These are phyloP conservation scores for Anethum foeniculum DNA, from an alignment of 140 eudicot species.

Conservation along the genomic window DNA sequence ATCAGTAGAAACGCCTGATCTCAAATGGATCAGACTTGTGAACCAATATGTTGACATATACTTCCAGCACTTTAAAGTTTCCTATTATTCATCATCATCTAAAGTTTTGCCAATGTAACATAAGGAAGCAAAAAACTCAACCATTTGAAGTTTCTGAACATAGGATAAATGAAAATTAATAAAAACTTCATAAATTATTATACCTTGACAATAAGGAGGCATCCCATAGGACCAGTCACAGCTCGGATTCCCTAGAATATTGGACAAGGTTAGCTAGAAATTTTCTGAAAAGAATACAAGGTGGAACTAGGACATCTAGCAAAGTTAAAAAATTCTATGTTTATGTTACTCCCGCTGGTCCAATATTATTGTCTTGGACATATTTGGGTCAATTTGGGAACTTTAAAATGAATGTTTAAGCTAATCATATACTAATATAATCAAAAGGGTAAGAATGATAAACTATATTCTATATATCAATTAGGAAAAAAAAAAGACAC, in stretches of 20 bases:
- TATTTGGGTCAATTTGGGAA: neutral
- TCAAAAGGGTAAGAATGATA: neutral
- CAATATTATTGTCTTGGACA: neutral
- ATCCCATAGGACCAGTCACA: slow-evolving; percentile 96
- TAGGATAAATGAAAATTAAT: neutral
- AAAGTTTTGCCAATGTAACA: neutral
- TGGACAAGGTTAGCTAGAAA: slow-evolving; percentile 6
- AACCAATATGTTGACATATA: neutral
- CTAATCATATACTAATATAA: neutral
- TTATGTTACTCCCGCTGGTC: neutral
- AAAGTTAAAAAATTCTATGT: neutral
- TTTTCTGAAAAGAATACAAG: neutral
- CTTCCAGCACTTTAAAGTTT: slow-evolving; percentile 8
- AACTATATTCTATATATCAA: neutral
- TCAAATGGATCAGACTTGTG: neutral
- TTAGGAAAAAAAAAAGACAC: neutral
- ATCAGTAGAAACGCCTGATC: neutral
- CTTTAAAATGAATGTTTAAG: neutral
- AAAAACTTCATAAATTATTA: slow-evolving; percentile 1
- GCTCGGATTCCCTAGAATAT: slow-evolving; percentile 77
- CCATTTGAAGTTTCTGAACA: slow-evolving; percentile 6
- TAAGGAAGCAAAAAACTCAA: slow-evolving; percentile 3
- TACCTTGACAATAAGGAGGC: slow-evolving; percentile 97
- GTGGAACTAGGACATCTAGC: neutral
- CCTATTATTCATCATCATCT: neutral